Evolutionary conservation across 2,329 filamentous ascomycete genomes (phyloP).

Genomic region (Calonectria crousiana): DNA sequence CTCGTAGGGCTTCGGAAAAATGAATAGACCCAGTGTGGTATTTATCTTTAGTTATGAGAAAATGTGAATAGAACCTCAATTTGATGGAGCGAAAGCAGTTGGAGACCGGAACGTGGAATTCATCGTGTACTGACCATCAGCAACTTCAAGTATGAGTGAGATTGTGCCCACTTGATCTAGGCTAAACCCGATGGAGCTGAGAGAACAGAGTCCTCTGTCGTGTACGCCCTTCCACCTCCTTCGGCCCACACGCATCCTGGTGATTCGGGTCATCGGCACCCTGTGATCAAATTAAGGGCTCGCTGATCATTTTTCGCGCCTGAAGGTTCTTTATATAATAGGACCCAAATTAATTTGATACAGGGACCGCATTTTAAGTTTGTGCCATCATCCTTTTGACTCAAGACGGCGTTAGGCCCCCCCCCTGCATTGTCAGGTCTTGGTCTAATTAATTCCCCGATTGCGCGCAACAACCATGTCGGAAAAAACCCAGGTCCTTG

Average conservation of each 20-base stretch:
- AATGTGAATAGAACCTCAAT: background rate
- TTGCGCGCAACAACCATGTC: background rate
- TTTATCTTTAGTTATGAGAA: background rate
- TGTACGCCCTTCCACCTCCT: background rate
- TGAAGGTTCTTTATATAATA: background rate
- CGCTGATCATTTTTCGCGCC: no score
- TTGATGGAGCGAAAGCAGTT: background rate
- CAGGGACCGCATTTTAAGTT: background rate
- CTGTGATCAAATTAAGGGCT: no score
- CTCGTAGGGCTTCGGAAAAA: background rate
- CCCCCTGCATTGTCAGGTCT: background rate
- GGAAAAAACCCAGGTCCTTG: background rate
- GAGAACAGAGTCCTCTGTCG: background rate
- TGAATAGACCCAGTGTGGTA: background rate
- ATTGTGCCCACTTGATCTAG: background rate
- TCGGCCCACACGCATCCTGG: background rate
- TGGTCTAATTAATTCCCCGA: background rate
- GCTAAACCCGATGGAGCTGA: background rate
- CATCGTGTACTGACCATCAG: background rate
- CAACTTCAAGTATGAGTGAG: background rate
- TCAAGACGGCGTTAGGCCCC: no score
- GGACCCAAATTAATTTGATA: no score
- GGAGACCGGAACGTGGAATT: background rate
- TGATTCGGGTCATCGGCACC: background rate
- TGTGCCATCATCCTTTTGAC: background rate